phyloP scores from a whole-genome alignment of 2,329 filamentous ascomycete species.

The Verticillium tricorpus region DNA sequence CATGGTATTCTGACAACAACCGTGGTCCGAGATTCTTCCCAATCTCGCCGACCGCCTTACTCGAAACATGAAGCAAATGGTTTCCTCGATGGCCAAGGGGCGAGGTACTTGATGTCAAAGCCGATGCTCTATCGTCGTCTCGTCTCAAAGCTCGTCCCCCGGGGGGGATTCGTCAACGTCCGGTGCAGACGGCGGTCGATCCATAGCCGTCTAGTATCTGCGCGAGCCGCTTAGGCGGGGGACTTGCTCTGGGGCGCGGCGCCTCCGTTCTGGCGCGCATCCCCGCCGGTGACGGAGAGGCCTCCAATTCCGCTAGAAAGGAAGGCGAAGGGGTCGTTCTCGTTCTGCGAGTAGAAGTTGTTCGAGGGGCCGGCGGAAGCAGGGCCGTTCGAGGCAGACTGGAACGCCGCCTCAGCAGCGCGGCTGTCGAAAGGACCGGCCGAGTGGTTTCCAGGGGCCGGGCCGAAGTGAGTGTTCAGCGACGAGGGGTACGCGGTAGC shows the following conservation, averaged over 20 bases:
- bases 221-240: slow-evolving; percentile 41
- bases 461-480: slow-evolving; percentile 76
- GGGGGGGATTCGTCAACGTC: slow-evolving; percentile 3
- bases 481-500: slow-evolving; percentile 75
- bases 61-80: slow-evolving; percentile 18
- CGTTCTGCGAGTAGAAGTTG: slow-evolving; percentile 61
- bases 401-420: slow-evolving; percentile 90
- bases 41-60: slow-evolving; percentile 31
- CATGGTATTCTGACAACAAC: slow-evolving; percentile 19
- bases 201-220: slow-evolving; percentile 12
- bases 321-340: slow-evolving; percentile 77
- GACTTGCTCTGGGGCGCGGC: slow-evolving; percentile 55
- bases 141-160: slow-evolving; percentile 33
- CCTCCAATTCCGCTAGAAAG: slow-evolving; percentile 68
- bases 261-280: slow-evolving; percentile 59
- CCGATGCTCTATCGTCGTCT: slow-evolving; percentile 39
- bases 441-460: slow-evolving; percentile 72
- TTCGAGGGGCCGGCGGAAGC: slow-evolving; percentile 71
- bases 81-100: slow-evolving; percentile 30
- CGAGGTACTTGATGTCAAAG: slow-evolving; percentile 7
- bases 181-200: not conserved
- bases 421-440: slow-evolving; percentile 89
- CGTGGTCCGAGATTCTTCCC: slow-evolving; percentile 37
- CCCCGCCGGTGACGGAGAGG: slow-evolving; percentile 64
- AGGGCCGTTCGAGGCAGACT: slow-evolving; percentile 77